Evolutionary conservation across 2,329 filamentous ascomycete species (phyloP).

Genomic region (Stemphylium beticola): DNA sequence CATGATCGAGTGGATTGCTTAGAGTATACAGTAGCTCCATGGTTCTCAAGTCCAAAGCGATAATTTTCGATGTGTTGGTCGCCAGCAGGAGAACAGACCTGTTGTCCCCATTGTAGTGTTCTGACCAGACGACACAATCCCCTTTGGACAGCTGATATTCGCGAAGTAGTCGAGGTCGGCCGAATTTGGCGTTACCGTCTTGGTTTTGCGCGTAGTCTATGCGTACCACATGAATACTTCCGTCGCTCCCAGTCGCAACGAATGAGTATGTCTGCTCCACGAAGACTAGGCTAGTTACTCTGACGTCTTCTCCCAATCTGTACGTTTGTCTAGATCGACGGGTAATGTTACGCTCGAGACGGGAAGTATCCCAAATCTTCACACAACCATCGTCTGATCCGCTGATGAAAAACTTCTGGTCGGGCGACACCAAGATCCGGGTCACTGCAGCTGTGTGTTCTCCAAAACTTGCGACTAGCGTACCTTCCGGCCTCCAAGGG

Average conservation of each 20-base stretch:
- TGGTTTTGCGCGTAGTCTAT: slow-evolving; percentile 69
- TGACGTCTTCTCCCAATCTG: slow-evolving; percentile 72
- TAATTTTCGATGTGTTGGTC: slow-evolving; percentile 81
- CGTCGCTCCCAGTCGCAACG: slow-evolving; percentile 86
- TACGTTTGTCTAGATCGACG: slow-evolving; percentile 88
- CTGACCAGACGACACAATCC: slow-evolving; percentile 86
- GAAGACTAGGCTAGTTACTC: slow-evolving; percentile 84
- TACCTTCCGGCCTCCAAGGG: slow-evolving; percentile 83
- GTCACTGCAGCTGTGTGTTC: slow-evolving; percentile 87
- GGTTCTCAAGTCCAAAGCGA: slow-evolving; percentile 84
- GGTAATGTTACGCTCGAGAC: slow-evolving; percentile 88
- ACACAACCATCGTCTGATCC: slow-evolving; percentile 89
- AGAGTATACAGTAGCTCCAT: slow-evolving; percentile 84
- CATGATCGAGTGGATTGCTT: slow-evolving; percentile 88
- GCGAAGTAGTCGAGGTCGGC: slow-evolving; percentile 76
- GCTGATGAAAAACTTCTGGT: slow-evolving; percentile 94
- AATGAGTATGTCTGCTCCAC: slow-evolving; percentile 95
- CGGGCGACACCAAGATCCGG: slow-evolving; percentile 80
- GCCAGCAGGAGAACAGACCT: slow-evolving; percentile 84
- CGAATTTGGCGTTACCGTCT: slow-evolving; percentile 69
- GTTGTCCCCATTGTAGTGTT: slow-evolving; percentile 85
- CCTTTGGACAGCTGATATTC: slow-evolving; percentile 72
- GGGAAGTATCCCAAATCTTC: slow-evolving; percentile 89
- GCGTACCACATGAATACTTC: slow-evolving; percentile 81
- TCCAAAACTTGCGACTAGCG: slow-evolving; percentile 83